Evolutionary conservation across 805 yeast genomes (phyloP), one percentile per base, ranked within the genome.

Genomic region (Metschnikowia lachancei): DNA sequence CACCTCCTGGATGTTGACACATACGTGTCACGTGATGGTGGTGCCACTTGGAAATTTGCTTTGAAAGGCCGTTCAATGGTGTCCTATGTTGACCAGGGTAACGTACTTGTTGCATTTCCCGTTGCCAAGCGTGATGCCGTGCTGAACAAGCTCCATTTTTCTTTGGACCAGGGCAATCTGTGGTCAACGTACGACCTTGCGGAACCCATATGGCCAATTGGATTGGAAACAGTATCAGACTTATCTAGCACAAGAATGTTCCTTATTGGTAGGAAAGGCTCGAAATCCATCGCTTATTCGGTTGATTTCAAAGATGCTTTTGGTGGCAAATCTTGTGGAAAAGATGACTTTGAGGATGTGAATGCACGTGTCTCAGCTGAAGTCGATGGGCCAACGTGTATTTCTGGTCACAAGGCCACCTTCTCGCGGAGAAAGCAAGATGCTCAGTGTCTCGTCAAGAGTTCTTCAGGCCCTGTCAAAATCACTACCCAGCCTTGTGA

Each of bases 31-130:
- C 68, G 84, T 46, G 89, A 88, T 66, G 90, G 87, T 20, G 96
- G 96, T 22, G 58, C 72, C n/a, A 68, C 84, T 0, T 88, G 96
- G 96, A 63, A 65, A 22, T 60, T 69, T 45, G 77, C 81, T 1
- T 55, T 80, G 12, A 78, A 79, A 20, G 75, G 72, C 36, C 78
- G 87, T 2, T 70, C 78, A 32, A 50, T 72, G 3, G 80, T 77
- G 51, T 74, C 81, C 1, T 82, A 81, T 66, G 95, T 92, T 39
- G 95, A 88, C 63, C 79, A 77, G 48, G 96, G 96, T 29, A 85
- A 87, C 57, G 63, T 88, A 10, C 75, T 87, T 14, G 62, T 85
- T 2, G 85, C 87, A 1, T 63, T 79, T n/a, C 83, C 87, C 1
- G 63, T 78, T 10, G 36, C 45, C 20, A 52, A 53, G 1, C 2